Evolutionary conservation across 1,284 basidiomycete genomes (phyloP), one percentile per base, ranked within the genome.

Genomic region (Neonothopanus nambi): DNA sequence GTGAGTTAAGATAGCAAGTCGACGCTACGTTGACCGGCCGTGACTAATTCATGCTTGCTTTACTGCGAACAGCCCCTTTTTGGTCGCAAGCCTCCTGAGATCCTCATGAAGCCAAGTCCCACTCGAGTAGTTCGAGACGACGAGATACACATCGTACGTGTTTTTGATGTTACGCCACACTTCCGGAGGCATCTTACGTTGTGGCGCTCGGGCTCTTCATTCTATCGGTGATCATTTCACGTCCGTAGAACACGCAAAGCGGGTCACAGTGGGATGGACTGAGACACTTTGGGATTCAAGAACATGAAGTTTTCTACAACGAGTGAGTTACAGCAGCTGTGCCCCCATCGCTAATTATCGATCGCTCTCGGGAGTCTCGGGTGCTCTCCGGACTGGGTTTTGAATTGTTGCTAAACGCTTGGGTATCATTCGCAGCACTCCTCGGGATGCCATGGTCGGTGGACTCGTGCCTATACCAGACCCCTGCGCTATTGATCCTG

Each of bases 211-310:
- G n/a, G 30, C 48, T 36, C 21, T 13, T 21, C 50, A n/a, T 47
- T 26, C 18, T 40, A 30, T 36, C 15, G 12, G 21, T 39, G n/a
- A 38, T 55, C n/a, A 42, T 18, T 38, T 40, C 47, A 8, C n/a
- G 21, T 48, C 30, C 51, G 6, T 58, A 89, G 84, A 89, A 90
- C 58, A 84, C 85, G 0, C 87, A 89, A 71, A 85, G 84, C 0
- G 85, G 87, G 21, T 79, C 85, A 3, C 88, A 90, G 59, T 89
- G 87, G 87, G 88, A 89, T 60, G 84, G 87, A 3, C 54, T 87
- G 60, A 77, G 79, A 56, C 85, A 88, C 57, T 86, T 77, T 60
- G 82, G 83, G 2, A 58, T 87, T 39, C 51, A 70, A 2, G 74
- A 79, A 26, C 77, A 86, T 59, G 73, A 72, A 2, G 71, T 85